Conservation (phyloP, 2,329 filamentous ascomycete species). For the Onygenales sp. region DNA sequence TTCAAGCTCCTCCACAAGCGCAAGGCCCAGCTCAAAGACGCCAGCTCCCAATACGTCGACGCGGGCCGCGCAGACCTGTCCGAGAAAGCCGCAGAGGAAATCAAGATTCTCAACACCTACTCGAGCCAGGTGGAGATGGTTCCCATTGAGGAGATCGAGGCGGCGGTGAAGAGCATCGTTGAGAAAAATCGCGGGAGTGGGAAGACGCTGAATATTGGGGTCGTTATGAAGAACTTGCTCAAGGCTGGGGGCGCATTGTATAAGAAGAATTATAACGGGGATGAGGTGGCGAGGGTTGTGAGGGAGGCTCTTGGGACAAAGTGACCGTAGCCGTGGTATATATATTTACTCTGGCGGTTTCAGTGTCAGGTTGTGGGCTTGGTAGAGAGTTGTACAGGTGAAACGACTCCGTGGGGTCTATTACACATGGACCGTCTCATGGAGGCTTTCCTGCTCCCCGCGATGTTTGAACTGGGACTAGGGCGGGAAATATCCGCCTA, state of each 20-base stretch:
- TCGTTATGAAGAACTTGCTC: slow-evolving; percentile 34
- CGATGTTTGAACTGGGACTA: too few relatives aligned
- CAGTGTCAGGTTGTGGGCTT: too few relatives aligned
- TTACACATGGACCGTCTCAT: too few relatives aligned
- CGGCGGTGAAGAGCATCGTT: slow-evolving; percentile 27
- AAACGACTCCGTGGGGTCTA: too few relatives aligned
- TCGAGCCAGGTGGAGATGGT: slow-evolving; percentile 33
- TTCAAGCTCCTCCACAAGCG: slow-evolving; percentile 39
- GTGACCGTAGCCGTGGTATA: neutral
- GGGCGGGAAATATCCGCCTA: too few relatives aligned
- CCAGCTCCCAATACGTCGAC: slow-evolving; percentile 31
- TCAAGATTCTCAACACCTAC: slow-evolving; percentile 37
- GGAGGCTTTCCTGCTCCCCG: too few relatives aligned
- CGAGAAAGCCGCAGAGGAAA: slow-evolving; percentile 36
- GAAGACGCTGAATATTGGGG: slow-evolving; percentile 27
- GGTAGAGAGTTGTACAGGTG: too few relatives aligned
- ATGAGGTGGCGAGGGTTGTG: slow-evolving; percentile 32
- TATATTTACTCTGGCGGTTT: too few relatives aligned
- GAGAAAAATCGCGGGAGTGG: slow-evolving; percentile 25
- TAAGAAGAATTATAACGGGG: slow-evolving; percentile 34
- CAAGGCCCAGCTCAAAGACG: slow-evolving; percentile 26
- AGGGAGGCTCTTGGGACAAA: slow-evolving; percentile 24
- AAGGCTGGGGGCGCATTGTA: slow-evolving; percentile 32
- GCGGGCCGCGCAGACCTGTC: slow-evolving; percentile 35
- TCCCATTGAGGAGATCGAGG: slow-evolving; percentile 30